These are phyloP conservation scores for Leucosporidium scottii DNA, from an alignment of 768 basidiomycete genomes.

Conservation along the genomic window DNA sequence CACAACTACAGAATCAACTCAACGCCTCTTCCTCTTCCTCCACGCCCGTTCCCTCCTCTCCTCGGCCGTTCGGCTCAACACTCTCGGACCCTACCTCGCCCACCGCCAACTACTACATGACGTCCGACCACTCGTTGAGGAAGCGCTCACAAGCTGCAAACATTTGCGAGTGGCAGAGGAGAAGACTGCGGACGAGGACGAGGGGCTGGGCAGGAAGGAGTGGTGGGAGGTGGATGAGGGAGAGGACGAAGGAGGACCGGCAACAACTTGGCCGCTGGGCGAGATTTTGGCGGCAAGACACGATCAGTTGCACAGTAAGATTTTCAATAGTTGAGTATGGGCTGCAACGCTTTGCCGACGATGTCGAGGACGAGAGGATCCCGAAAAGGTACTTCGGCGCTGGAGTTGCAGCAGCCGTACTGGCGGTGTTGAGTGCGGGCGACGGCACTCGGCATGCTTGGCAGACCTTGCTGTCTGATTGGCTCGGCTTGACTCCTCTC, in stretches of 20 bases:
- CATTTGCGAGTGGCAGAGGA: neutral
- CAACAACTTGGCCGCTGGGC: conserved; percentile 91
- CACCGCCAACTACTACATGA: conserved; percentile 77
- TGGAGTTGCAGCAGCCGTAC: no score
- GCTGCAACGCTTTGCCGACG: no score
- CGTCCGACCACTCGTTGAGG: conserved; percentile 59
- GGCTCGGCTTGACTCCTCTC: no score
- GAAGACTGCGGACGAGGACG: neutral
- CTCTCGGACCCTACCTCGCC: conserved; percentile 82
- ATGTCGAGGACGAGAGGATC: no score
- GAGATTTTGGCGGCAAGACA: conserved; percentile 85
- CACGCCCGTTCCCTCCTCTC: conserved; percentile 84
- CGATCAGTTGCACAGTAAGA: conserved; percentile 88
- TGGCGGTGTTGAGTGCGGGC: no score
- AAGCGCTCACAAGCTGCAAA: conserved; percentile 43
- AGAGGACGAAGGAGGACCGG: conserved; percentile 54
- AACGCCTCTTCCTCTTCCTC: conserved; percentile 85
- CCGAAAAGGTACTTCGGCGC: no score
- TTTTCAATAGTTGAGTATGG: conserved; percentile 59
- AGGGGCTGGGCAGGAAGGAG: conserved; percentile 6
- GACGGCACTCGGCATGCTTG: no score
- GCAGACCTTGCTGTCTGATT: no score
- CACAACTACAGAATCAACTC: conserved; percentile 59
- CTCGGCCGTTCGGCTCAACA: conserved; percentile 84
- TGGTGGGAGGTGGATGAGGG: conserved; percentile 29